Conservation (phyloP, 441 rosid species). For the Adansonia rubrostipa region DNA sequence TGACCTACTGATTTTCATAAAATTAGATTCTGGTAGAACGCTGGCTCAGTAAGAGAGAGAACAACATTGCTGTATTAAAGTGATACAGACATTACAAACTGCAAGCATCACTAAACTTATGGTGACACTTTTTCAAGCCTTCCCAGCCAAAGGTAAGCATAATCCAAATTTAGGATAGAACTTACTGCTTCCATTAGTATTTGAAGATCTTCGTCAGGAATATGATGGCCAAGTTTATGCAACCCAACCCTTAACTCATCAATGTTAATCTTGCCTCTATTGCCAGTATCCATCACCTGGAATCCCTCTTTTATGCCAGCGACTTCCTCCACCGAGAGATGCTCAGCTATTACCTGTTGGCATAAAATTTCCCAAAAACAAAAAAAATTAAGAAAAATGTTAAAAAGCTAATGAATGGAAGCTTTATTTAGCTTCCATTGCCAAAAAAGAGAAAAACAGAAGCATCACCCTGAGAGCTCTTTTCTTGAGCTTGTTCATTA, state of each 20-base stretch:
- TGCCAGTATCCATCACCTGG: constrained; percentile 61
- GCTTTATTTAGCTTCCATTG: not conserved
- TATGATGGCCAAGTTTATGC: constrained; percentile 64
- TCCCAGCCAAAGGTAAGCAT: not conserved
- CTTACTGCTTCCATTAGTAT: constrained; percentile 78
- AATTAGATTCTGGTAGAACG: no score
- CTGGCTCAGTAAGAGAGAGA: no score
- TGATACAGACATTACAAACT: no score
- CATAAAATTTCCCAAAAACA: constrained; percentile 24
- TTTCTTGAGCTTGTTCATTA: constrained; percentile 84
- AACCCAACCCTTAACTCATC: constrained; percentile 67
- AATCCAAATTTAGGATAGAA: constrained; percentile 12
- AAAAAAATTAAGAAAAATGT: not conserved
- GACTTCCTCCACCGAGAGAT: constrained; percentile 71
- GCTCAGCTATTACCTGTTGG: constrained; percentile 70
- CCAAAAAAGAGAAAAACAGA: not conserved
- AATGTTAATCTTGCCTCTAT: constrained; percentile 65
- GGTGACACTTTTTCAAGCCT: not conserved
- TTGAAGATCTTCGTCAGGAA: constrained; percentile 68
- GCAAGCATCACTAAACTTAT: no score
- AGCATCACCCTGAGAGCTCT: constrained; percentile 72
- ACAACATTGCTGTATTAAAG: no score
- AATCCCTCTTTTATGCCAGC: constrained; percentile 69
- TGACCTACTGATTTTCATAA: not conserved
- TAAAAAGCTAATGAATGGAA: not conserved